Evolutionary conservation across 2,329 filamentous ascomycete genomes (phyloP), one percentile per base, ranked within the genome.

Genomic region (Fusarium graminum): DNA sequence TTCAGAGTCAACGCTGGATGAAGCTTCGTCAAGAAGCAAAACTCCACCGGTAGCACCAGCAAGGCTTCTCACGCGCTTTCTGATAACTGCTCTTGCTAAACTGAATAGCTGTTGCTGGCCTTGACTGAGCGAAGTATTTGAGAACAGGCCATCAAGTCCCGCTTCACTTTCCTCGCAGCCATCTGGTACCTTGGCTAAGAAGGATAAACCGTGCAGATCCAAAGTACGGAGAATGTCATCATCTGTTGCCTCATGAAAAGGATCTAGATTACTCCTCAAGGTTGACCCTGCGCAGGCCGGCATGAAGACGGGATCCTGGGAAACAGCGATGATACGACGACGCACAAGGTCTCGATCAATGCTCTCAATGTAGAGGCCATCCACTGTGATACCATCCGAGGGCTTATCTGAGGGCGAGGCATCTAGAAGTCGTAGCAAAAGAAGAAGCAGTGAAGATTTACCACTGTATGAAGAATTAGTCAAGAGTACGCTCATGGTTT

Each of bases 51-150:
- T 59, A 13, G 29, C 49, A n/a, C 49, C 54, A 4, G 29, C 25
- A 4, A 45, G 38, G 4, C 38, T 17, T 22, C 56, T 43, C 19
- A 60, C 39, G 11, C 64, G 46, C 9, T 73, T 63, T 6, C 82
- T 76, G n/a, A 90, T 72, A 25, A 89, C 77, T 0, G 86, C 87
- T 4, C 87, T 76, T 3, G 84, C 87, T 5, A 90, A 79, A 67
- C 82, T 86, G 68, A 90, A 87, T 1, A 90, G 80, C 71, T 90
- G 88, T 57, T 82, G 81, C 72, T 90, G 88, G 0, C 88, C 88
- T 44, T 82, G 80, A 11, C 81, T 84, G 7, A 88, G 76, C 17
- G 47, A 45, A 36, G 6, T 38, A 8, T 19, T 34, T 2, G 28
- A 25, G 26, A 59, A 59, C 0, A 19, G 30, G 49, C 78, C 76